Conservation (phyloP, 2,329 filamentous ascomycete genomes). For the Paracoccidioides brasiliensis region DNA sequence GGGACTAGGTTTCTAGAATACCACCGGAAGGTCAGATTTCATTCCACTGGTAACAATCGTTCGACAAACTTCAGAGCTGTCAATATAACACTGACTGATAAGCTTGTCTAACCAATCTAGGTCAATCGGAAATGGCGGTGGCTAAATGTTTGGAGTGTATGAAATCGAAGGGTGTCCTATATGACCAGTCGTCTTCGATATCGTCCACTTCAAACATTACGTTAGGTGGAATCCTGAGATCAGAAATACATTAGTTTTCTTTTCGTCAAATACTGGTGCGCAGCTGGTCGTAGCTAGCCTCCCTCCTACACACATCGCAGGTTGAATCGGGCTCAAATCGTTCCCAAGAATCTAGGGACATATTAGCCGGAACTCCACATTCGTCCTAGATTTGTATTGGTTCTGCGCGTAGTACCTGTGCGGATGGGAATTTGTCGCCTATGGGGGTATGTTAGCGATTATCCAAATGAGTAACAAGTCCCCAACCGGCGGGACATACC, state of each 20-base stretch:
- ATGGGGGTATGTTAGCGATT: not conserved
- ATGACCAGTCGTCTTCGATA: slow-evolving; percentile 47
- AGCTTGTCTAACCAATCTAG: slow-evolving; percentile 33
- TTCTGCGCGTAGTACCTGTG: slow-evolving; percentile 4
- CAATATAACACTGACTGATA: slow-evolving; percentile 12
- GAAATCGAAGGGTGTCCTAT: slow-evolving; percentile 41
- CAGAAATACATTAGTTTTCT: not conserved
- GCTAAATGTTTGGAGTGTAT: slow-evolving; percentile 42
- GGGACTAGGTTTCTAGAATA: slow-evolving; percentile 7
- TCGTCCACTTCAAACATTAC: slow-evolving; percentile 50
- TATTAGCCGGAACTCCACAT: not conserved
- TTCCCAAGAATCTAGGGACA: slow-evolving; percentile 8
- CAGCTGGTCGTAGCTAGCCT: not conserved
- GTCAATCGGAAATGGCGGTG: slow-evolving; percentile 41
- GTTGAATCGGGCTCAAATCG: slow-evolving; percentile 11
- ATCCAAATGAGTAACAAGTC: too few species aligned
- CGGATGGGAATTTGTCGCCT: slow-evolving; percentile 8
- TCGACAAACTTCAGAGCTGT: not conserved
- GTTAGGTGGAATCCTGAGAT: slow-evolving; percentile 44
- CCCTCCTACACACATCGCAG: slow-evolving; percentile 9
- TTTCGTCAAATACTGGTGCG: not conserved
- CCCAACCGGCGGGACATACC: slow-evolving; percentile 11
- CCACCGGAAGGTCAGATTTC: not conserved
- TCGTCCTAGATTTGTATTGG: not conserved
- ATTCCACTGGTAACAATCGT: not conserved